Percentiles rank a stretch among this genome's conserved stretches.
phyloP scores from a whole-genome alignment of 306 rosid species.

The Geum urbanum region DNA sequence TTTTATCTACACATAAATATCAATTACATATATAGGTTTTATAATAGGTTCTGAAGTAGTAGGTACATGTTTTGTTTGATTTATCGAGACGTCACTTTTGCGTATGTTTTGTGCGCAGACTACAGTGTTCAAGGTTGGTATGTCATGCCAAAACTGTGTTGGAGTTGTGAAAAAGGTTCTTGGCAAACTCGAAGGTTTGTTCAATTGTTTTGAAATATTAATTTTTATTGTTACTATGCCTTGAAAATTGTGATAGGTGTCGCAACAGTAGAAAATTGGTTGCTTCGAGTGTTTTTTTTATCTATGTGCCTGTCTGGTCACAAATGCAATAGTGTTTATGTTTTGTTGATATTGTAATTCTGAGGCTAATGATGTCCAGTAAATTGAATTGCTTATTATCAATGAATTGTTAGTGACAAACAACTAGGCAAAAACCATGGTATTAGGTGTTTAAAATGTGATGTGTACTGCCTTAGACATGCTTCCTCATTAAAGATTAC shows the following conservation, averaged over 20 bases:
- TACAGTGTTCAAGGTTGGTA: constrained; percentile 80
- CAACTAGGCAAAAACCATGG: neutral
- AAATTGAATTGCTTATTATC: neutral
- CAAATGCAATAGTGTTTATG: neutral
- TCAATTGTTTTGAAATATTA: neutral
- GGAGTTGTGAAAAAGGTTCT: constrained; percentile 93
- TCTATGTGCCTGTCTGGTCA: neutral
- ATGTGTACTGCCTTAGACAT: neutral
- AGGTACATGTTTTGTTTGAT: no score
- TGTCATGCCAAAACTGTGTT: constrained; percentile 88
- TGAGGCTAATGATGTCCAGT: neutral
- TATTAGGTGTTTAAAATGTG: neutral
- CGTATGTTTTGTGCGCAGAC: constrained; percentile 29
- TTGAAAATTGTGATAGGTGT: neutral
- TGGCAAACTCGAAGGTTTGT: constrained; percentile 82
- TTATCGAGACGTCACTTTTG: no score
- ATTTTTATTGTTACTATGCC: neutral
- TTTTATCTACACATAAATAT: no score
- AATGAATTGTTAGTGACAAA: neutral
- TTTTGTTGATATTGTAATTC: neutral
- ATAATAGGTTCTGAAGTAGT: no score
- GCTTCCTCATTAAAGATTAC: neutral
- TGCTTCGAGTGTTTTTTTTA: neutral
- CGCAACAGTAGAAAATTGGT: neutral
- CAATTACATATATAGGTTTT: no score